These are phyloP conservation scores for Microdochium trichocladiopsis DNA, from an alignment of 2,329 filamentous ascomycete genomes.

Conservation along the genomic window DNA sequence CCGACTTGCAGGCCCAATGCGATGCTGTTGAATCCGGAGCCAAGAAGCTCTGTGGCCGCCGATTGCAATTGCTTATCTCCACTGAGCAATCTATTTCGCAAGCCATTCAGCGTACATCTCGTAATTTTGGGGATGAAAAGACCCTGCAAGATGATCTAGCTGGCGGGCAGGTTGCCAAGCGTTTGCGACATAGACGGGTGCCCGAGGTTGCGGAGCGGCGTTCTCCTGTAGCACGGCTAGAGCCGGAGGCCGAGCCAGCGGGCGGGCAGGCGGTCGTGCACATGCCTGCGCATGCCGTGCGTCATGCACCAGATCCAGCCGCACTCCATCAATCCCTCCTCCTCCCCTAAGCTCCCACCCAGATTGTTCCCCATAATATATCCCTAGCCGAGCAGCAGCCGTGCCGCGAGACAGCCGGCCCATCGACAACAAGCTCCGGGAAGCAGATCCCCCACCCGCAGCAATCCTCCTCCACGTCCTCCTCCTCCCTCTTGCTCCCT, in stretches of 20 bases:
- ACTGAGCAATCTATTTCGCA: too few relatives aligned
- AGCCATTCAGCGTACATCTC: too few relatives aligned
- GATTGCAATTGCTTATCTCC: too few relatives aligned
- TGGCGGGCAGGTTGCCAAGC: too few relatives aligned
- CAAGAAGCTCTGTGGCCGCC: too few relatives aligned
- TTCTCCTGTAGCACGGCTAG: slow-evolving; percentile 28
- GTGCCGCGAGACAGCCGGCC: not conserved
- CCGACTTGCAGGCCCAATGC: too few relatives aligned
- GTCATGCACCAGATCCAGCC: not conserved
- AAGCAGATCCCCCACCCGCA: too few relatives aligned
- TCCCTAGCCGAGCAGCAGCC: not conserved
- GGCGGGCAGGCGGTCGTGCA: slow-evolving; percentile 16
- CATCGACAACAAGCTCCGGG: not conserved
- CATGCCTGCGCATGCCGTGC: not conserved
- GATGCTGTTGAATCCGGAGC: too few relatives aligned
- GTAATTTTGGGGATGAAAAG: too few relatives aligned
- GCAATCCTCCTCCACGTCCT: slow-evolving; percentile 4
- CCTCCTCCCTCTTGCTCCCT: slow-evolving; percentile 4
- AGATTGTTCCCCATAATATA: not conserved
- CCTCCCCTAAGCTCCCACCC: not conserved
- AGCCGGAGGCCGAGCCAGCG: slow-evolving; percentile 32
- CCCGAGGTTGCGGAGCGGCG: not conserved
- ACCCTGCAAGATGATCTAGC: too few relatives aligned
- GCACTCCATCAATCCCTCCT: not conserved
- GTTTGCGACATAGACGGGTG: not conserved